A percentile compares a stretch with the other conserved stretches of the same genome.
Conservation (phyloP, 495 filamentous ascomycete genomes). For the Tuber calosporum region DNA sequence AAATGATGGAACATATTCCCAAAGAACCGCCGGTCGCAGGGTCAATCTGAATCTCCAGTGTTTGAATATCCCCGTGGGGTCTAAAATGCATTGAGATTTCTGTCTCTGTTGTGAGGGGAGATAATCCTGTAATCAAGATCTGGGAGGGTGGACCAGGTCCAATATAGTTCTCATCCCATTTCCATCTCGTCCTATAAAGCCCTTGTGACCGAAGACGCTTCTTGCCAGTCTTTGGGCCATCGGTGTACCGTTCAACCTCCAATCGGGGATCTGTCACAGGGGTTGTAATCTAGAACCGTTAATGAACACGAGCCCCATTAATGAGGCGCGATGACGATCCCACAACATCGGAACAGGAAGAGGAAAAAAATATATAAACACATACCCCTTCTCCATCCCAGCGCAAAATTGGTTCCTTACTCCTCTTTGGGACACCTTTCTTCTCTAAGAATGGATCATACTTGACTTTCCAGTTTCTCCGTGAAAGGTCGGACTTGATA, state of each 20-base stretch:
- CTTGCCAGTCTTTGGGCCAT: slow-evolving; percentile 53
- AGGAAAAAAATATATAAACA: slow-evolving; percentile 29
- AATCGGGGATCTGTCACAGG: slow-evolving; percentile 44
- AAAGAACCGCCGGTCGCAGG: slow-evolving; percentile 87
- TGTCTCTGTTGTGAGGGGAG: slow-evolving; percentile 72
- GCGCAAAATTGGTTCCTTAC: slow-evolving; percentile 41
- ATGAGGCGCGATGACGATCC: slow-evolving; percentile 5
- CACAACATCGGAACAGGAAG: slow-evolving; percentile 17
- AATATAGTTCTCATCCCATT: slow-evolving; percentile 73
- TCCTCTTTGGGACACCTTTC: slow-evolving; percentile 46
- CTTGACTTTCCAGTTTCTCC: slow-evolving; percentile 36
- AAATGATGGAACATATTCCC: slow-evolving; percentile 83
- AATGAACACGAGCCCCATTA: slow-evolving; percentile 10
- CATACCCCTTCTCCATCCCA: slow-evolving; percentile 42
- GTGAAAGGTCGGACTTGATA: slow-evolving; percentile 24
- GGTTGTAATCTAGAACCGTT: slow-evolving; percentile 31
- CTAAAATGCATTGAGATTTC: slow-evolving; percentile 76
- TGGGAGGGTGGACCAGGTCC: slow-evolving; percentile 82
- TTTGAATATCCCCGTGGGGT: slow-evolving; percentile 78
- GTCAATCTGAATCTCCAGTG: slow-evolving; percentile 83
- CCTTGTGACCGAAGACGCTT: slow-evolving; percentile 59
- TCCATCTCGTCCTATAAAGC: slow-evolving; percentile 70
- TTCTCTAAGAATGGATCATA: slow-evolving; percentile 43
- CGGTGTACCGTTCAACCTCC: slow-evolving; percentile 58
- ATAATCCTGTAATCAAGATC: slow-evolving; percentile 86